phyloP scores from a whole-genome alignment of 1,284 basidiomycete genomes.

The Boletus semigastroideus region DNA sequence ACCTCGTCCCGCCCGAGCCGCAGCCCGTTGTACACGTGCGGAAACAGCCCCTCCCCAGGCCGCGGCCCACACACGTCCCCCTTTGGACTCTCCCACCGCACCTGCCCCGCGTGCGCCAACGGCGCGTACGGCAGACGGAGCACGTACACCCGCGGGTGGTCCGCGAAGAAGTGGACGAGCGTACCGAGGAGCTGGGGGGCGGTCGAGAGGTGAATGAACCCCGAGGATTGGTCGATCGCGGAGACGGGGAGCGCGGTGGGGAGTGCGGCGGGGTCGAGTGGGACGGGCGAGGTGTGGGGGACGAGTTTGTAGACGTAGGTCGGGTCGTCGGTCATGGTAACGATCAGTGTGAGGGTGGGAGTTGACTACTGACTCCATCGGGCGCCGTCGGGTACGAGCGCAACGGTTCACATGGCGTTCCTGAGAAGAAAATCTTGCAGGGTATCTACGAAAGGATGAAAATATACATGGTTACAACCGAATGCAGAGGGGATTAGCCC shows the following conservation, averaged over 20 bases:
- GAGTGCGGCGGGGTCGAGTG: slow-evolving; percentile 10
- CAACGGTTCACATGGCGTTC: no score
- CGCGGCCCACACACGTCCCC: slow-evolving; percentile 24
- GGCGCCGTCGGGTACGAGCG: no score
- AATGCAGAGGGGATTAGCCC: slow-evolving; percentile 1
- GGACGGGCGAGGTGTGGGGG: slow-evolving; percentile 11
- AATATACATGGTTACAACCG: slow-evolving; percentile 24
- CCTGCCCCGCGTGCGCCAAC: slow-evolving; percentile 1
- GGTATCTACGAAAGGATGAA: slow-evolving; percentile 23
- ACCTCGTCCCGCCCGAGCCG: slow-evolving; percentile 24
- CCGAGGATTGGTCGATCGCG: slow-evolving; percentile 20
- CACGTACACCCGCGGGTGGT: slow-evolving; percentile 19
- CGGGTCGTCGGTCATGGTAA: slow-evolving; percentile 8
- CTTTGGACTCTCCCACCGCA: slow-evolving; percentile 30
- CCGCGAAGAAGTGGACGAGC: slow-evolving; percentile 23
- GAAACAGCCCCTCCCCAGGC: slow-evolving; percentile 28
- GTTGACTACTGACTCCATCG: no score
- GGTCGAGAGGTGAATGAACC: slow-evolving; percentile 33
- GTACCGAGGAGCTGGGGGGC: slow-evolving; percentile 23
- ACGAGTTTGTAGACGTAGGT: slow-evolving; percentile 34
- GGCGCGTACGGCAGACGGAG: slow-evolving; percentile 25
- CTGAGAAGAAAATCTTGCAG: slow-evolving; percentile 2
- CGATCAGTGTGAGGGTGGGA: no score
- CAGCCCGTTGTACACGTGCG: slow-evolving; percentile 30
- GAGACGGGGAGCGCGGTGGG: slow-evolving; percentile 29